Evolutionary conservation across 805 yeast genomes (phyloP), one percentile per base, ranked within the genome.

Genomic region (Torulaspora franciscae): DNA sequence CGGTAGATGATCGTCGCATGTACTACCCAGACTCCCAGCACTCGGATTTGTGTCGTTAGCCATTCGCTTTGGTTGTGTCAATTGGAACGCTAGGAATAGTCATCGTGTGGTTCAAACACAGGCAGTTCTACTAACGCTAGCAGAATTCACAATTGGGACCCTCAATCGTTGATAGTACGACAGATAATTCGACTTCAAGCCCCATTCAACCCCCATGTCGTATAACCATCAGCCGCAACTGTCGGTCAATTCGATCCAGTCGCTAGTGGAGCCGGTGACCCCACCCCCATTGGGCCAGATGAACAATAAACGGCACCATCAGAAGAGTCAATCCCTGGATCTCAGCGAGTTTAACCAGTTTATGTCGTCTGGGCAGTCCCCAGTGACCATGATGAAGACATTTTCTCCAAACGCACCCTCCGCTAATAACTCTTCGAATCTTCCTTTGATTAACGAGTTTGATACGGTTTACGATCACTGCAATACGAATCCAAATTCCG

Each of bases 251-350:
- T 56, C 60, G 25, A 52, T 55, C 15, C 59, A 55, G 43, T 73
- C 79, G 17, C 47, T 75, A 30, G 67, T 73, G 23, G 80, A 75
- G 52, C 80, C 80, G 7, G 64, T 75, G 32, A 75, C 80, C 3
- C 80, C 80, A 2, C 78, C 79, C 24, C 49, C 69, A 53, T 47
- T 58, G 24, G 56, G 60, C 22, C 63, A 60, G 29, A 52, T 55
- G 48, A 44, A 41, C 30, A 44, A 40, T 26, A 49, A 50, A 40
- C 54, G 54, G 30, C 59, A 56, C 35, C 61, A 57, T 42, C 66
- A 57, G 45, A 60, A 60, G 50, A 50, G 62, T 17, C 66, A 56
- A 38, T 62, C 67, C 10, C 44, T 63, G 37, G 67, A 63, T 48
- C 49, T 62, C 8, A 56, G 62, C 7, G 55, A 53, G 23, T 59